A percentile compares a stretch with the other conserved stretches of the same genome.
These are phyloP conservation scores for Globisporangium abappressorium DNA, from an alignment of 352 stramenopile genomes.

Conservation along the genomic window DNA sequence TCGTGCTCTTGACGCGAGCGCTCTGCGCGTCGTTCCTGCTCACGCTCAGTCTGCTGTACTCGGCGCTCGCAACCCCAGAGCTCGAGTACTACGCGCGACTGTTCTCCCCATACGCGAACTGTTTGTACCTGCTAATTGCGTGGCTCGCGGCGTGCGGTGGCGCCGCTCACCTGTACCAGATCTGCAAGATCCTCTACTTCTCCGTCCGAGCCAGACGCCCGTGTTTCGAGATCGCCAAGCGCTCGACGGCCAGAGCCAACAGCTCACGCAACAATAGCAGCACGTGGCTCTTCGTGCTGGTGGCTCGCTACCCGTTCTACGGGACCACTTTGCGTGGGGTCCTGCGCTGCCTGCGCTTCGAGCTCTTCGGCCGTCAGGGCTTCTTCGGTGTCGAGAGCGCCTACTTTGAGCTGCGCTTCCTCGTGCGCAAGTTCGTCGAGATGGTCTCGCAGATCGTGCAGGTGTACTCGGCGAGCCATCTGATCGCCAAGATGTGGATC, in stretches of 20 bases:
- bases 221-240: background rate
- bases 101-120: background rate
- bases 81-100: constrained; percentile 22
- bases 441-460: constrained; percentile 25
- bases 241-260: background rate
- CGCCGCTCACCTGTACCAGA: constrained; percentile 6
- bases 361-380: background rate
- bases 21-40: constrained; percentile 12
- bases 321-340: background rate
- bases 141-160: constrained; percentile 1
- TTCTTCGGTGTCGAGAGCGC: constrained; percentile 15
- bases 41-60: constrained; percentile 8
- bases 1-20: constrained; percentile 6
- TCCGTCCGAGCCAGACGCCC: constrained; percentile 2
- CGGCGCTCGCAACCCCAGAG: constrained; percentile 5
- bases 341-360: background rate
- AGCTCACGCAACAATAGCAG: background rate
- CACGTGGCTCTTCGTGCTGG: background rate
- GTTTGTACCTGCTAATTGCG: background rate
- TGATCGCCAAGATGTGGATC: constrained; percentile 19
- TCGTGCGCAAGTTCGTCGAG: constrained; percentile 20
- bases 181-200: constrained; percentile 2
- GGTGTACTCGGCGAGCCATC: constrained; percentile 16
- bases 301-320: background rate
- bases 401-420: constrained; percentile 22